Percentiles rank a stretch among this genome's conserved stretches.
phyloP scores from a whole-genome alignment of 805 yeast genomes.

The Candida fluviatilis region DNA sequence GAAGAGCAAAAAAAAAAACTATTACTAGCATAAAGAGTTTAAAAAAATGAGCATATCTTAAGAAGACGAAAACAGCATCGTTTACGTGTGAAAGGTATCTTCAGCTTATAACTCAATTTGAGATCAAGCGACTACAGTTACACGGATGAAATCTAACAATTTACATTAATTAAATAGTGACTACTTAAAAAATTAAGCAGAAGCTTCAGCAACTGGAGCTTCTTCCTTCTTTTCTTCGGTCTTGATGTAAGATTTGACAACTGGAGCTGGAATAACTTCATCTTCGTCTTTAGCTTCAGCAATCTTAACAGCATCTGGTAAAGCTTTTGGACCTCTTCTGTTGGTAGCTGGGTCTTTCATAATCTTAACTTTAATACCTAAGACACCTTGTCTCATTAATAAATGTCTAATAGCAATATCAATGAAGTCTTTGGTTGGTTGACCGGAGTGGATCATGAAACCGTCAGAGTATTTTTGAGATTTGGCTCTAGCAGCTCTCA shows the following conservation, averaged over 20 bases:
- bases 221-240: conserved; percentile 33
- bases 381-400: conserved; percentile 99
- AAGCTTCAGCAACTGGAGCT: conserved; percentile 24
- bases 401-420: conserved; percentile 99
- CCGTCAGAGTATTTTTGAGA: conserved; percentile 99
- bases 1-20: no score
- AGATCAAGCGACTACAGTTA: not conserved
- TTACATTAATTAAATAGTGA: no score
- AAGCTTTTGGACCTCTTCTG: conserved; percentile 81
- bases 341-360: conserved; percentile 96
- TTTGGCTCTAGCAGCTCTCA: conserved; percentile 99
- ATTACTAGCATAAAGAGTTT: no score
- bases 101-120: no score
- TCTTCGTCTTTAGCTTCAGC: conserved; percentile 92
- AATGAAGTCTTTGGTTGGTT: conserved; percentile 98
- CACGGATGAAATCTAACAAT: no score
- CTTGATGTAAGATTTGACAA: conserved; percentile 70
- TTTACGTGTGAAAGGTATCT: no score
- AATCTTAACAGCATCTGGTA: conserved; percentile 93
- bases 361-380: conserved; percentile 99
- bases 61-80: no score
- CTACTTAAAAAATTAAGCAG: conserved; percentile 17
- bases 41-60: no score
- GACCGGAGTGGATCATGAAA: conserved; percentile 99
- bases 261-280: conserved; percentile 71